Evolutionary conservation across 2,329 filamentous ascomycete species (phyloP), one percentile per base, ranked within the genome.

Genomic region (Pyricularia sp.): DNA sequence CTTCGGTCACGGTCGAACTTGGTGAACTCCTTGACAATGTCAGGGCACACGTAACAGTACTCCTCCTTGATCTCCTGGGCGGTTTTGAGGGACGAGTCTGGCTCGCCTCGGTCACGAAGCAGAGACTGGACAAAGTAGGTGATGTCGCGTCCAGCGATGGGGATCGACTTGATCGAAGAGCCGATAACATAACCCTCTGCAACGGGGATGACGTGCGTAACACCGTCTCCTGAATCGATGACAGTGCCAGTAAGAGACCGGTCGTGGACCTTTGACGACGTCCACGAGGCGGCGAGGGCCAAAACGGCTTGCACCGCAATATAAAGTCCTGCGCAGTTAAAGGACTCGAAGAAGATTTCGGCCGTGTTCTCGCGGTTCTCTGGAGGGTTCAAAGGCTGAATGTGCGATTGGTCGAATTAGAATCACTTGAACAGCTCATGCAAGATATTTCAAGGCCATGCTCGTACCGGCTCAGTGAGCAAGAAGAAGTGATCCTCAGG

Each of bases 311-410:
- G 94, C 16, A 99, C 94, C 61, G 94, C 94, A 75, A 99, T 99
- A 78, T 99, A 99, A 69, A 99, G 88, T 78, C 94, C 94, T 66
- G 94, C 93, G 77, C 94, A 97, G 80, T 99, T 99, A 83, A 99
- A 99, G 3, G 94, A 97, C 76, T 99, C 94, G 80, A 99, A 99
- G 86, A 99, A 97, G 78, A 99, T 99, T 77, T 99, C 94, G 76
- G 94, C 94, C 30, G 94, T 97, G 76, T 96, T 97, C 78, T 99
- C 94, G 74, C 94, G 92, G 78, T 99, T 97, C 80, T 99, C 94
- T 31, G 94, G 94, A 44, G 94, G 94, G 77, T 99, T 99, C 74
- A 99, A 84, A 69, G 94, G 94, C 90, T 96, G 71, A 26, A 30
- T 19, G 3, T 26, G 22, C 13, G 13, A 13, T 28, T 12, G 16